Base-by-base conservation (phyloP, 257 asterid species). In the Fraxinus anomala region DNA sequence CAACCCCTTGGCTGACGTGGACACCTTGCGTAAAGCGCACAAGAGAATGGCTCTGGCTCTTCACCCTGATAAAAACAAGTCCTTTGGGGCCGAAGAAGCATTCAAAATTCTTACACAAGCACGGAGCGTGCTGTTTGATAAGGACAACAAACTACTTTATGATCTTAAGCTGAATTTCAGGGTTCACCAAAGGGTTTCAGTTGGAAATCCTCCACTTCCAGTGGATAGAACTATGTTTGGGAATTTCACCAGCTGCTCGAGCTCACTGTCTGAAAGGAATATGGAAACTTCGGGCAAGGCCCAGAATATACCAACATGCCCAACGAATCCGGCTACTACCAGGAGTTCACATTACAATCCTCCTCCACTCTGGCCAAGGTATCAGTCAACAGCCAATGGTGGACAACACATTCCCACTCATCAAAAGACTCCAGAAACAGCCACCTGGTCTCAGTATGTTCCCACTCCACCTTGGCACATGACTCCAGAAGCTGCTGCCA, bases 11-110 rank as follows among this genome's bases (percentile, higher is more conserved):
- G 73, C 80, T 39, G 85, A 85, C 21, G 87, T 84, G 42, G 89
- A 89, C 10, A 69, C 80, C 7, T 23, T 91, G 66, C 82, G 74
- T 80, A 85, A 54, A 51, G 82, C 82, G 63, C 91, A 88, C 75
- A 87, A 77, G 78, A 86, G 80, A 85, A 70, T 86, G 80, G 91
- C 92, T 49, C 84, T 89, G 63, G 79, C 86, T 36, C 89, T 92
- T 40, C 94, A 91, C 83, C 97, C 96, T 7, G 95, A 92, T 68
- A 91, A 89, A 80, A 92, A 88, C 86, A 85, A 82, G 80, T 81
- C 88, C 12, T 86, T 74, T n/a, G 90, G 96, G 77, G 97, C 95
- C 10, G 90, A 83, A 71, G 97, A 91, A 11, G 97, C 97, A 8
- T 89, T 89, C 79, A 81, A 83, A 73, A 84, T 92, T 39, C 28